Conservation (phyloP, 192 early-diverging fungal species). For the Linnemannia elongata region DNA sequence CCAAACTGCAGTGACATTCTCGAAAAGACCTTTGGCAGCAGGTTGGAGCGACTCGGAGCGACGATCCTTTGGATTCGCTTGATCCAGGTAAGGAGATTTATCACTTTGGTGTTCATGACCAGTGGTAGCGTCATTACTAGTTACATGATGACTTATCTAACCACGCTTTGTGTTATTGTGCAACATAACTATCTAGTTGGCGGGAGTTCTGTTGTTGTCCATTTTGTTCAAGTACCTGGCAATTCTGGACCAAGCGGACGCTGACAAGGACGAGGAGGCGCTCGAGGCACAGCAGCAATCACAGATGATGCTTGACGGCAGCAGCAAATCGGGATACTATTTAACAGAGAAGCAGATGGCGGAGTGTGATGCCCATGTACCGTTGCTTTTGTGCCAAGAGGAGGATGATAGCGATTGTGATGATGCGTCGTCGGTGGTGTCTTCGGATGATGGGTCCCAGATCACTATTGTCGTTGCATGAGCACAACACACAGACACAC, state of each 20-base stretch:
- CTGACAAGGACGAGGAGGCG: slow-evolving; percentile 9
- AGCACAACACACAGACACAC: background rate
- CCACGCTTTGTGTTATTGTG: too few relatives aligned
- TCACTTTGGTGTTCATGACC: background rate
- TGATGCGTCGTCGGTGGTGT: background rate
- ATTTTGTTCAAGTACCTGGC: slow-evolving; percentile 40
- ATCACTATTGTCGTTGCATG: background rate
- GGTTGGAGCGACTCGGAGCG: slow-evolving; percentile 6
- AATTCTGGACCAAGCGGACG: slow-evolving; percentile 1
- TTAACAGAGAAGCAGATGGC: slow-evolving; percentile 28
- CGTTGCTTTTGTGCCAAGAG: slow-evolving; percentile 13
- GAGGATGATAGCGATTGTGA: background rate
- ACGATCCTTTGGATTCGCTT: slow-evolving; percentile 29
- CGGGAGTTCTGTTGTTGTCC: slow-evolving; percentile 28
- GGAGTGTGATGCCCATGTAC: slow-evolving; percentile 17
- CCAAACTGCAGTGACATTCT: slow-evolving; percentile 30
- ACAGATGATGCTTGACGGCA: too few relatives aligned
- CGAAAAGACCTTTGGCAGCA: slow-evolving; percentile 22
- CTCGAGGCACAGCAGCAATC: slow-evolving; percentile 11
- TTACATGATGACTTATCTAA: background rate
- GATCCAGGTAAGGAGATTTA: slow-evolving; percentile 21
- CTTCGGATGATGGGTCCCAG: background rate
- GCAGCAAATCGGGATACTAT: background rate
- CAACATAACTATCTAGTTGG: slow-evolving; percentile 14
- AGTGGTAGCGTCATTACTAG: background rate